A percentile compares a stretch with the other conserved stretches of the same genome.
phyloP scores from a whole-genome alignment of 257 asterid genomes.

The Solanum piurae region DNA sequence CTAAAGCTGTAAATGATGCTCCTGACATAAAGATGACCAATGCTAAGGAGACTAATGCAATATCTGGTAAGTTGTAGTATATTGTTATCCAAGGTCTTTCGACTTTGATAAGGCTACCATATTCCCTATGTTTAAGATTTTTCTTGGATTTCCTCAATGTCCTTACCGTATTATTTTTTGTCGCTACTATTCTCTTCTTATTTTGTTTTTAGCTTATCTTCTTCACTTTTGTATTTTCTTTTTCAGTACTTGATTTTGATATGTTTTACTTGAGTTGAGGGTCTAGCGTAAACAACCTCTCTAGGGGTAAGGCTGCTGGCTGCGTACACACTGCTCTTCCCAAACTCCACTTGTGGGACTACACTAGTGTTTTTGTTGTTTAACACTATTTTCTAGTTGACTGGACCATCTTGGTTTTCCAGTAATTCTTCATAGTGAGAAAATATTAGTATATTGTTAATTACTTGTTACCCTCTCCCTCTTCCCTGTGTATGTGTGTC shows the following conservation, averaged over 20 bases:
- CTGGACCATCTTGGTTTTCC: not conserved
- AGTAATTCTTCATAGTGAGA: not conserved
- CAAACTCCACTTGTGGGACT: not conserved
- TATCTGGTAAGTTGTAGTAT: not conserved
- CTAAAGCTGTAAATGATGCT: conserved; percentile 25
- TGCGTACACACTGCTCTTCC: not conserved
- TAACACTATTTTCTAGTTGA: not conserved
- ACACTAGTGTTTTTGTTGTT: not conserved
- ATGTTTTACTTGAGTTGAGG: not conserved
- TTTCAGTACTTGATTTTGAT: not conserved
- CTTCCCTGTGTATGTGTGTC: not conserved
- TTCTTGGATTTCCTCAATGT: not conserved
- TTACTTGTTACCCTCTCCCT: not conserved
- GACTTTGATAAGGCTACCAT: not conserved
- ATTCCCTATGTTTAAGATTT: not conserved
- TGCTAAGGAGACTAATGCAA: conserved; percentile 1
- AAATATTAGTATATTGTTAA: not conserved
- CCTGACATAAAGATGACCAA: conserved; percentile 18
- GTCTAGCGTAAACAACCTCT: not conserved
- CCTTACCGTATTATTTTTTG: not conserved
- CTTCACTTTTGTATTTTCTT: not conserved
- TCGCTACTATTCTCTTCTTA: not conserved
- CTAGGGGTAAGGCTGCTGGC: not conserved
- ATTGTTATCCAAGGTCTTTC: not conserved
- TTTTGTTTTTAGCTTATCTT: not conserved